Evolutionary conservation across 768 basidiomycete species (phyloP), one percentile per base, ranked within the genome.

Genomic region (Gymnopilus junonius): DNA sequence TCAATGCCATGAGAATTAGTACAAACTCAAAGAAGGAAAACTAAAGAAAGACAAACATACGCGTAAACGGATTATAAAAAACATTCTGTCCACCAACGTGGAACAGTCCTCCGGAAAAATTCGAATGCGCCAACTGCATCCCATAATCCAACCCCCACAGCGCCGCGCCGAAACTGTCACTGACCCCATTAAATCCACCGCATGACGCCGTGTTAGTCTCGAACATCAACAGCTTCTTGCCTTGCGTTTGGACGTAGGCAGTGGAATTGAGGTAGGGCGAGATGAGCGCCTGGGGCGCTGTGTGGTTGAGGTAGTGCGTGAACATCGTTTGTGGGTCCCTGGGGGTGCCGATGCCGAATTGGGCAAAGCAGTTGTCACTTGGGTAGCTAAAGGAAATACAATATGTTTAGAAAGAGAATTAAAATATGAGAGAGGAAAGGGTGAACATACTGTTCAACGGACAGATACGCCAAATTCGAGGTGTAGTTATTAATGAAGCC

Each of bases 131-230:
- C 82, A 88, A 79, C 62, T 86, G 82, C 63, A 89, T 72, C 1
- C 79, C 82, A 73, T 86, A 87, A 70, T 90, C 88, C 65, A 87
- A 66, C 2, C 76, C 85, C 88, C 88, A 90, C 2, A 91, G 74
- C 3, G 87, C 85, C 0, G 84, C 86, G 1, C 83, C 86, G 67
- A 88, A 90, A 11, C 82, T 81, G 66, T 90, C 85, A 46, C 82
- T 84, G 32, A 90, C 73, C 0, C 88, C 90, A 4, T 82, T 71
- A 69, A 90, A 89, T 27, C 89, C 89, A 72, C 88, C 88, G 71
- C 89, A 90, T 31, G 85, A 86, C 1, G 87, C 88, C 0, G 86
- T 85, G 67, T 90, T 90, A 12, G 87, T 89, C 74, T 92, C 90
- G 65, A 90, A 82, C 87, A 91, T 89, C 56, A 88, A 67, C 34